Base-by-base conservation (phyloP, 768 basidiomycete species). In the Lentinula lateritia region DNA sequence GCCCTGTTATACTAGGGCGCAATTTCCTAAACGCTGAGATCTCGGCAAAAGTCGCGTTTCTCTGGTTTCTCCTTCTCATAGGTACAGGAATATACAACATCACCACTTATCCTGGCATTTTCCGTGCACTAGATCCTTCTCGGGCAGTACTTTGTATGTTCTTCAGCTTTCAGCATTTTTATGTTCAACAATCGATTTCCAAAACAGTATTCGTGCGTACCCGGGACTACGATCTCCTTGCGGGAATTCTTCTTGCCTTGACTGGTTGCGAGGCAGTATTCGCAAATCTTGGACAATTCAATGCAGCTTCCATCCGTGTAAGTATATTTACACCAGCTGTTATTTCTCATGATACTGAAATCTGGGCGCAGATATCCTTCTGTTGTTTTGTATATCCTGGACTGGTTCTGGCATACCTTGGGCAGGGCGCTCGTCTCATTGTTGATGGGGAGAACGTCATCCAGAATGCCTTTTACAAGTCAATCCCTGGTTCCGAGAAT, bases 241-340 rank as follows among this genome's bases (percentile, higher is more conserved):
- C 84, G 7, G 88, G 87, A 38, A 78, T 90, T 1, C 72, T 90
- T 6, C 80, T 90, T 1, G 80, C 83, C 1, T 63, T 89, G n/a
- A 90, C 89, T 0, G 89, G 89, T 0, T 85, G 82, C 65, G 88
- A 89, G 68, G 86, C 85, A 0, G 73, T 87, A 52, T 87, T 87
- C 70, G 86, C 87, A 12, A 87, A 87, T 63, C 77, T 89, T 36
- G 88, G 86, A 4, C 86, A 88, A 65, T 90, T 89, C 74, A 86
- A 84, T 69, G 81, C 77, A 12, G 48, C 72, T 6, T 83, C 86
- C 6, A 88, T 88, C 55, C 80, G 82, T 62, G 80, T 83, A 61
- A 52, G 73, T 56, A 57, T 8, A 16, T 42, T 15, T 57, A 1
- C 8, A 20, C 55, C 42, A 15, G 10, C 5, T 32, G 10, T 38